Percentiles rank a stretch among this genome's conserved stretches.
Conservation (phyloP, 2,329 filamentous ascomycete genomes). For the Aplosporella prunicola region DNA sequence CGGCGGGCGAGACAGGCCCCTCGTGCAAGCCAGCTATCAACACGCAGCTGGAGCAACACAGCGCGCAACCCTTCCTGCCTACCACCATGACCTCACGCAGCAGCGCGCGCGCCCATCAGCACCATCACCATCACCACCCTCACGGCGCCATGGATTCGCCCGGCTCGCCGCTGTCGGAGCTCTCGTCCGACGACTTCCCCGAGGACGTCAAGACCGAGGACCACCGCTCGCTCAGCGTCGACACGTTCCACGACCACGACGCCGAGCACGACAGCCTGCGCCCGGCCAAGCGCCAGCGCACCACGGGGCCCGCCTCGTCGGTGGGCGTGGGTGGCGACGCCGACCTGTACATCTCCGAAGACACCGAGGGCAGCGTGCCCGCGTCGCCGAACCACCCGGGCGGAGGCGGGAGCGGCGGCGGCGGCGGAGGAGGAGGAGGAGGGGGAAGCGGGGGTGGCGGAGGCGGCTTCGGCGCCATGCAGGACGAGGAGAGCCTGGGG, state of each 20-base stretch:
- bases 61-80: too few species aligned
- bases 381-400: conserved; percentile 40
- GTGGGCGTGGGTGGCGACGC: conserved; percentile 26
- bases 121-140: conserved; percentile 5
- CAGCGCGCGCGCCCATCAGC: conserved; percentile 8
- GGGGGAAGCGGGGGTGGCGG: conserved; percentile 34
- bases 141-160: conserved; percentile 40
- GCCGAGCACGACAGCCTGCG: conserved; percentile 20
- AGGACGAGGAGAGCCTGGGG: conserved; percentile 11
- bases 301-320: conserved; percentile 26
- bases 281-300: conserved; percentile 31
- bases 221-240: conserved; percentile 40
- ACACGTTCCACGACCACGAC: conserved; percentile 27
- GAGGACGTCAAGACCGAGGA: conserved; percentile 43
- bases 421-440: conserved; percentile 25
- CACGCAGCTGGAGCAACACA: too few species aligned
- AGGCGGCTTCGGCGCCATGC: conserved; percentile 12
- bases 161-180: conserved; percentile 54
- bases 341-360: conserved; percentile 69
- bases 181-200: conserved; percentile 53
- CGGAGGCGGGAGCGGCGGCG: conserved; percentile 34
- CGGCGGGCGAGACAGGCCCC: conserved; percentile 1
- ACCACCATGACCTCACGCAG: too few species aligned
- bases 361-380: conserved; percentile 71
- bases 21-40: too few species aligned